These are phyloP conservation scores for Amaranthus palmeri DNA, from an alignment of 148 eudicot genomes.

Conservation along the genomic window DNA sequence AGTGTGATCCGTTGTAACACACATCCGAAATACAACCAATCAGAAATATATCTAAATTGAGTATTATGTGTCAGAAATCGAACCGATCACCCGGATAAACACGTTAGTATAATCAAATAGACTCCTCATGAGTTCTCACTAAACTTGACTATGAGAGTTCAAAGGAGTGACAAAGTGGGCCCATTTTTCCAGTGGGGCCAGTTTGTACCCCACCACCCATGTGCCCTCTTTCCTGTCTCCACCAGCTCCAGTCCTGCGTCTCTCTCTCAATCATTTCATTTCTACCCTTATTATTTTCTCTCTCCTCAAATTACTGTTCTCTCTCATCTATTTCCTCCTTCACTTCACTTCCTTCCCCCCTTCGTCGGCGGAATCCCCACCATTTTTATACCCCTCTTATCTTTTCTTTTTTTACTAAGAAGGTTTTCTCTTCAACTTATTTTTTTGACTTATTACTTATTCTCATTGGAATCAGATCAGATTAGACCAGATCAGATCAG, in stretches of 20 bases:
- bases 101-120: too few species aligned
- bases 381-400: not conserved
- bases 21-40: too few species aligned
- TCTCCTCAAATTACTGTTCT: not conserved
- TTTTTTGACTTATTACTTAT: too few species aligned
- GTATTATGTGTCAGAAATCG: too few species aligned
- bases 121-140: not conserved
- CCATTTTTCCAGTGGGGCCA: slow-evolving; percentile 3
- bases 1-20: too few species aligned
- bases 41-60: too few species aligned
- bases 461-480: too few species aligned
- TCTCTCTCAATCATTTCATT: slow-evolving; percentile 21
- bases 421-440: too few species aligned
- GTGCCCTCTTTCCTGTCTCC: slow-evolving; percentile 87
- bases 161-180: not conserved
- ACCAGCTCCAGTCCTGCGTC: slow-evolving; percentile 64
- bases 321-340: not conserved
- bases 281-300: slow-evolving; percentile 6
- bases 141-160: not conserved
- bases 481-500: too few species aligned
- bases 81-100: too few species aligned
- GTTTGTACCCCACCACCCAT: slow-evolving; percentile 50
- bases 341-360: slow-evolving; percentile 9
- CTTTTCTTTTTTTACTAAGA: too few species aligned
- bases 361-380: slow-evolving; percentile 7